These are phyloP conservation scores for Paramecium sonneborni DNA, from an alignment of 73 alveolate genomes.

Conservation along the genomic window DNA sequence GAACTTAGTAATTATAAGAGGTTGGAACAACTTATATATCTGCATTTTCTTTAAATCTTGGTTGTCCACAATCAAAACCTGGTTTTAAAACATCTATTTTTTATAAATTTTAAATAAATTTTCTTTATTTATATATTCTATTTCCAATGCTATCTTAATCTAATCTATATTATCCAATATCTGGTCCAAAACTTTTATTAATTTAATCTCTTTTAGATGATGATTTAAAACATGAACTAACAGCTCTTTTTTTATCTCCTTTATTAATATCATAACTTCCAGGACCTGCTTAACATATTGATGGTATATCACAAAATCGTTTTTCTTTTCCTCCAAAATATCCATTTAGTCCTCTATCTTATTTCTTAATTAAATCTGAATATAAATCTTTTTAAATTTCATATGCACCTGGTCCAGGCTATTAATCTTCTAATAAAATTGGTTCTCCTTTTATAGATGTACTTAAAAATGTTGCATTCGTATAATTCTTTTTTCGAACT, in stretches of 20 bases:
- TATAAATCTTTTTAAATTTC: background rate
- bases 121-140: background rate
- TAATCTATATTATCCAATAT: background rate
- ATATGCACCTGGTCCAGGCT: constrained; percentile 45
- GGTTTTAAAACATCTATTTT: constrained; percentile 50
- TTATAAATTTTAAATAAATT: constrained; percentile 19
- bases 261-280: constrained; percentile 20
- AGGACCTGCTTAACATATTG: constrained; percentile 23
- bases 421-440: background rate
- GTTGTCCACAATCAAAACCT: constrained; percentile 15
- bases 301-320: background rate
- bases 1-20: background rate
- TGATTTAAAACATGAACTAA: constrained; percentile 23
- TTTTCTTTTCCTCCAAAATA: constrained; percentile 2
- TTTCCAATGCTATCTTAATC: constrained; percentile 12
- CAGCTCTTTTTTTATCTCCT: constrained; percentile 13
- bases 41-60: background rate
- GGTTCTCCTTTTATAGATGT: constrained; percentile 13
- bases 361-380: background rate
- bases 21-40: background rate
- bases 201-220: constrained; percentile 2
- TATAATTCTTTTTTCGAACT: background rate
- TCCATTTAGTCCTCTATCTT: background rate
- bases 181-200: constrained; percentile 29
- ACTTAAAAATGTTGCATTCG: constrained; percentile 40